Evolutionary conservation across 1,284 basidiomycete species (phyloP).

Genomic region (Cryptococcus deneoformans): DNA sequence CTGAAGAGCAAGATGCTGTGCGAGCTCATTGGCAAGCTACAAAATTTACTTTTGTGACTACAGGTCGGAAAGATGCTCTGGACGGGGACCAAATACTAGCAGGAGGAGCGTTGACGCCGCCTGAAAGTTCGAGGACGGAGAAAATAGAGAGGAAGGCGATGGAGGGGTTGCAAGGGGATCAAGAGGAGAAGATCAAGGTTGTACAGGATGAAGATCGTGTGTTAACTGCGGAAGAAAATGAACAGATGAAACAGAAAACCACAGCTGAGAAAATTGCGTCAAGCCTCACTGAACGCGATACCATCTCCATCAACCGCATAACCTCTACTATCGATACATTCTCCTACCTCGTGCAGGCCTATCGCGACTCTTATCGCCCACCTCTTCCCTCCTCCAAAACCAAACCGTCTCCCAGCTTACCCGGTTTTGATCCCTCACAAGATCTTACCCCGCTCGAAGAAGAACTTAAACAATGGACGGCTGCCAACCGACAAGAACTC

Average conservation of each 20-base stretch:
- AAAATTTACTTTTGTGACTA: conserved; percentile 8
- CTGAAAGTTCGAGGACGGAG: too few species aligned
- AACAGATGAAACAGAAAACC: too few species aligned
- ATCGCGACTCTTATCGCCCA: background rate
- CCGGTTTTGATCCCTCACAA: background rate
- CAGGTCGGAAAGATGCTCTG: too few species aligned
- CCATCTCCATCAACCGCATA: background rate
- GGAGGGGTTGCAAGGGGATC: background rate
- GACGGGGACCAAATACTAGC: too few species aligned
- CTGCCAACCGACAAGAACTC: background rate
- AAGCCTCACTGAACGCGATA: background rate
- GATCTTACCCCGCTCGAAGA: background rate
- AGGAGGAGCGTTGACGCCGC: too few species aligned
- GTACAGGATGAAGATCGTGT: too few species aligned
- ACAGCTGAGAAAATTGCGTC: background rate
- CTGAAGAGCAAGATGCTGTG: conserved; percentile 16
- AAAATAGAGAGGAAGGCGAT: background rate
- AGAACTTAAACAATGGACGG: background rate
- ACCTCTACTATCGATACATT: background rate
- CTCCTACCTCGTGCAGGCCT: background rate
- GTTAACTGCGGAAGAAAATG: too few species aligned
- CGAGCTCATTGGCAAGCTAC: conserved; percentile 16
- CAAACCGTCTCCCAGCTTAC: background rate
- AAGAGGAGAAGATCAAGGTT: too few species aligned
- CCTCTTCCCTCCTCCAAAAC: background rate